These are phyloP conservation scores for Cupressus sempervirens DNA, from an alignment of 75 land plant species.

Conservation along the genomic window DNA sequence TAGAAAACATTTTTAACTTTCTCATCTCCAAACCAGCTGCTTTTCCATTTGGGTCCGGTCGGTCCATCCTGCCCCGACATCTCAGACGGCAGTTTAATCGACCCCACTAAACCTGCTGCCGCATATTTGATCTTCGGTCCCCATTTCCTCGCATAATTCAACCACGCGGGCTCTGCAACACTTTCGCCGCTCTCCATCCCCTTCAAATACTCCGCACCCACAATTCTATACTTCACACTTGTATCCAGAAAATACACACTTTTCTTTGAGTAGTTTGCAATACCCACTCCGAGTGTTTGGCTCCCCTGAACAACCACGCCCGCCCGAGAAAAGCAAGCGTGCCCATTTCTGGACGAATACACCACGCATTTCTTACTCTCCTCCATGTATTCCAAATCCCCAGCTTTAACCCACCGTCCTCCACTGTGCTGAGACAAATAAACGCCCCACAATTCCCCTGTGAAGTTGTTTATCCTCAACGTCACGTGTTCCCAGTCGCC, in stretches of 20 bases:
- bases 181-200: neutral
- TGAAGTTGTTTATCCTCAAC: constrained; percentile 61
- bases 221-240: constrained; percentile 11
- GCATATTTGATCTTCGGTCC: constrained; percentile 63
- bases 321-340: constrained; percentile 50
- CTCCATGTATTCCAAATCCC: constrained; percentile 45
- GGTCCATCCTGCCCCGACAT: constrained; percentile 74
- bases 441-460: constrained; percentile 44
- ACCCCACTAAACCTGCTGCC: constrained; percentile 26
- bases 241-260: constrained; percentile 25
- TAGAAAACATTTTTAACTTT: neutral
- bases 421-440: constrained; percentile 64
- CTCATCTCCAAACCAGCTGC: constrained; percentile 66
- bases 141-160: constrained; percentile 67
- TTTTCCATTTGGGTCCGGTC: constrained; percentile 72
- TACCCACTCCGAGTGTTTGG: constrained; percentile 41
- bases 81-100: constrained; percentile 49
- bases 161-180: constrained; percentile 59
- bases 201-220: constrained; percentile 57
- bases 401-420: constrained; percentile 55
- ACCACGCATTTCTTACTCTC: constrained; percentile 30
- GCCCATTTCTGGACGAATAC: constrained; percentile 54
- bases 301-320: constrained; percentile 65
- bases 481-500: constrained; percentile 86
- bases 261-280: constrained; percentile 56